Evolutionary conservation across 163 green algal genomes (phyloP), one percentile per base, ranked within the genome.

Genomic region (Chlamydomonas reinhardtii): DNA sequence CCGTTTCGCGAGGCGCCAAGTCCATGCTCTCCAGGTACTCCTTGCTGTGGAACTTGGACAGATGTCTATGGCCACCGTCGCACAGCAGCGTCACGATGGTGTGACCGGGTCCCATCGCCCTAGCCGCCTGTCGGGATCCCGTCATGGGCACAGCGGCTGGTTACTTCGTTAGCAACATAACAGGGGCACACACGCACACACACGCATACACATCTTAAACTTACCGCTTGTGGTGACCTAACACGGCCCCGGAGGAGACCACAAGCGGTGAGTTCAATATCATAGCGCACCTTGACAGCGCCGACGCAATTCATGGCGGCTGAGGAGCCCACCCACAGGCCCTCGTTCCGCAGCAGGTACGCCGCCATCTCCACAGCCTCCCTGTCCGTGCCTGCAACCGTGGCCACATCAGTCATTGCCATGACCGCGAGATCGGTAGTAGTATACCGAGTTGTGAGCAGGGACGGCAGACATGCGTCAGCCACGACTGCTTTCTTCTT

Each of bases 351-450:
- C 64, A 97, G 83, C 20, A 99, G 90, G 89, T 97, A 98, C 6
- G 89, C 78, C 0, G 96, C 94, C 97, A 99, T 99, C 71, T 99
- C 97, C n/a, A 99, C 97, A 3, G 97, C 95, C 86, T 99, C 98
- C 12, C 86, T 87, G 87, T 99, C 97, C 1, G 85, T 91, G 17
- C 89, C 79, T 91, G 80, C 35, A 31, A 0, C 17, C 24, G 17
- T 31, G 14, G 11, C 17, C 39, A 48, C 39, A 48, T 48, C 5
- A 48, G 39, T 48, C 39, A 48, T 8, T 8, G 39, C 39, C 39
- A 48, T 48, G n/a, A 48, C 39, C 5, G 39, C 39, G 39, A 48
- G 5, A 48, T 8, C 8, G 39, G 39, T 5, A 5, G 5, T n/a
- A n/a, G n/a, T n/a, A n/a, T n/a, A n/a, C n/a, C n/a, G n/a, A n/a